A percentile compares a stretch with the other conserved stretches of the same genome.
These are phyloP conservation scores for Amaranthus hypochondriacus DNA, from an alignment of 148 eudicot species.

Conservation along the genomic window DNA sequence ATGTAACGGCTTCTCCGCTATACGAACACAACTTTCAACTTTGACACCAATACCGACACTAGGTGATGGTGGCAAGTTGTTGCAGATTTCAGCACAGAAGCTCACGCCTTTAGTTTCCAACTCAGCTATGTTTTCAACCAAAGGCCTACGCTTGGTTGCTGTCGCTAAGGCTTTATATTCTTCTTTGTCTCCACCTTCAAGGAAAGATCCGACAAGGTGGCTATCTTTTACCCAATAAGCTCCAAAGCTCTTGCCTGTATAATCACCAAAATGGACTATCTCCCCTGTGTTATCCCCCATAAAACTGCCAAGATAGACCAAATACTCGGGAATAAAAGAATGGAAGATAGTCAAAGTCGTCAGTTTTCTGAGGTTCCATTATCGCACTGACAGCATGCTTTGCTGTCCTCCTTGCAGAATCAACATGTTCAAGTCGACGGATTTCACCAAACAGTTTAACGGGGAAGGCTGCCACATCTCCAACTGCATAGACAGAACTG, in stretches of 20 bases:
- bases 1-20: conserved; percentile 54
- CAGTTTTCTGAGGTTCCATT: conserved; percentile 53
- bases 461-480: conserved; percentile 90
- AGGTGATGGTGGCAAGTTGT: conserved; percentile 22
- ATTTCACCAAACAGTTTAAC: conserved; percentile 68
- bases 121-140: conserved; percentile 51
- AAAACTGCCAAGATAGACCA: conserved; percentile 92
- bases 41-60: conserved; percentile 20
- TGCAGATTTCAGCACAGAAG: conserved; percentile 45
- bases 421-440: conserved; percentile 93
- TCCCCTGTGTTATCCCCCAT: conserved; percentile 87
- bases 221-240: conserved; percentile 88
- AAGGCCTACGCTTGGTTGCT: conserved; percentile 57
- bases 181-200: conserved; percentile 93
- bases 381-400: conserved; percentile 78
- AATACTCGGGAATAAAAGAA: conserved; percentile 94
- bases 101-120: conserved; percentile 70
- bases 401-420: conserved; percentile 85
- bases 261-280: conserved; percentile 80
- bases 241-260: conserved; percentile 61
- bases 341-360: conserved; percentile 82
- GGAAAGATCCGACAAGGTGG: conserved; percentile 85
- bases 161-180: conserved; percentile 73
- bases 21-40: conserved; percentile 18
- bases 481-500: conserved; percentile 77